These are phyloP conservation scores for Phylloporus gajari DNA, from an alignment of 1,284 basidiomycete species.

Conservation along the genomic window DNA sequence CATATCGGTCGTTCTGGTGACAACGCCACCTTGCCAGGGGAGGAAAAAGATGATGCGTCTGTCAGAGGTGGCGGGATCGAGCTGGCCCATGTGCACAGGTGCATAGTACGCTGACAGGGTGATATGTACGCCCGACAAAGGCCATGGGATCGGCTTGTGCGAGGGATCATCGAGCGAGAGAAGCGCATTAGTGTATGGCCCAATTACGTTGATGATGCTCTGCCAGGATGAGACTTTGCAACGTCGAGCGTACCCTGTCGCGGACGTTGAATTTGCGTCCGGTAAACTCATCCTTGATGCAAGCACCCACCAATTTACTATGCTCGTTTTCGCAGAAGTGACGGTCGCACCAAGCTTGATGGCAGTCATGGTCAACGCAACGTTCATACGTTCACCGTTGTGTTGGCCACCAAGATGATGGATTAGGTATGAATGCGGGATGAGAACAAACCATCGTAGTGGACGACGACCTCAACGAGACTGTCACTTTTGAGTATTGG, in stretches of 20 bases:
- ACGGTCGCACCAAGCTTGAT: slow-evolving; percentile 94
- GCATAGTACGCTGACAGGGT: slow-evolving; percentile 98
- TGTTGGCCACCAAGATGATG: slow-evolving; percentile 74
- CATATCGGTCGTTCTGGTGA: slow-evolving; percentile 96
- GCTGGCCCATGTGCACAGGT: slow-evolving; percentile 92
- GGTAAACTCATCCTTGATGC: slow-evolving; percentile 85
- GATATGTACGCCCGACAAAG: slow-evolving; percentile 95
- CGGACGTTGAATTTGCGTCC: slow-evolving; percentile 86
- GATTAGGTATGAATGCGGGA: not conserved
- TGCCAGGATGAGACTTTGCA: slow-evolving; percentile 37
- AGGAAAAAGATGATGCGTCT: slow-evolving; percentile 99
- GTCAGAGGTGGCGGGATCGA: slow-evolving; percentile 95
- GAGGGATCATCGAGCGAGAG: slow-evolving; percentile 87
- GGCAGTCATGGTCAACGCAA: slow-evolving; percentile 92
- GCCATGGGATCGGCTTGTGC: slow-evolving; percentile 89
- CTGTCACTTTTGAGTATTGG: slow-evolving; percentile 97
- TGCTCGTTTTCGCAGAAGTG: slow-evolving; percentile 77
- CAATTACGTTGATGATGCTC: slow-evolving; percentile 97
- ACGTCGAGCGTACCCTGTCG: slow-evolving; percentile 66
- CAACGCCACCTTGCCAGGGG: slow-evolving; percentile 98
- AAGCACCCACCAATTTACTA: slow-evolving; percentile 80
- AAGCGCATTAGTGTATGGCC: slow-evolving; percentile 91
- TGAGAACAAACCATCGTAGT: slow-evolving; percentile 84
- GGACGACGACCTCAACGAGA: slow-evolving; percentile 93
- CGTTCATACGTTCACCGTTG: slow-evolving; percentile 98